Conservation (phyloP, 257 asterid species). For the Solanum habrochaites region DNA sequence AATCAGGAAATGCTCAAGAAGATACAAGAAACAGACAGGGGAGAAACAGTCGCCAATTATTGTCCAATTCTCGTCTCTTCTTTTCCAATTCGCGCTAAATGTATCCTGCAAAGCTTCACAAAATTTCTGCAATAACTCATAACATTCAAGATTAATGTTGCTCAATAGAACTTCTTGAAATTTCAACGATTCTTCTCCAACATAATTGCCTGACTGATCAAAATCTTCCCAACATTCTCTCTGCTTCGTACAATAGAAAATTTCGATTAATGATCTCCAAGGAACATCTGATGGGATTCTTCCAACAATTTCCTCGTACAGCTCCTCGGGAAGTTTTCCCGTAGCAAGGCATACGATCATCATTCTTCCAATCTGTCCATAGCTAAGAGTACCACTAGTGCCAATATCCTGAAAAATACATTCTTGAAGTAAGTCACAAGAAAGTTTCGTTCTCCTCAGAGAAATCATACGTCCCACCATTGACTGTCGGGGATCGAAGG, state of each 20-base stretch:
- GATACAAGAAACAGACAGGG: slow-evolving; percentile 44
- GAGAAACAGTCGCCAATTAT: slow-evolving; percentile 17
- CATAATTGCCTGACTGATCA: neutral
- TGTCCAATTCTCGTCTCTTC: slow-evolving; percentile 6
- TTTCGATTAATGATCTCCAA: slow-evolving; percentile 34
- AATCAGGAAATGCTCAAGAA: slow-evolving; percentile 39
- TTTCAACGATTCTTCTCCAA: neutral
- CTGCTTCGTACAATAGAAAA: neutral
- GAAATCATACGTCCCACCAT: slow-evolving; percentile 14
- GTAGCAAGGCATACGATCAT: slow-evolving; percentile 33
- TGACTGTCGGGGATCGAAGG: slow-evolving; percentile 26
- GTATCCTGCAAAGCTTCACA: slow-evolving; percentile 23
- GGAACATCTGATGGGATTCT: neutral
- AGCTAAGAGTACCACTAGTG: slow-evolving; percentile 3
- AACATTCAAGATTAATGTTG: neutral
- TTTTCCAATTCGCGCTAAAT: slow-evolving; percentile 12
- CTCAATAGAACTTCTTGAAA: neutral
- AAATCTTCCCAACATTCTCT: neutral
- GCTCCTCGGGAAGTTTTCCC: slow-evolving; percentile 7
- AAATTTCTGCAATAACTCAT: slow-evolving; percentile 5
- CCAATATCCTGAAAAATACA: slow-evolving; percentile 7
- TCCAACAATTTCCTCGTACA: slow-evolving; percentile 7
- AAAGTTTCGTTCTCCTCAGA: slow-evolving; percentile 23
- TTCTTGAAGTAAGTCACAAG: slow-evolving; percentile 26
- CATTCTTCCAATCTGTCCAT: slow-evolving; percentile 31